Percentiles rank a stretch among this genome's conserved stretches.
Evolutionary conservation across 2,329 filamentous ascomycete species (phyloP).

Genomic region (Aspergillus sojae): DNA sequence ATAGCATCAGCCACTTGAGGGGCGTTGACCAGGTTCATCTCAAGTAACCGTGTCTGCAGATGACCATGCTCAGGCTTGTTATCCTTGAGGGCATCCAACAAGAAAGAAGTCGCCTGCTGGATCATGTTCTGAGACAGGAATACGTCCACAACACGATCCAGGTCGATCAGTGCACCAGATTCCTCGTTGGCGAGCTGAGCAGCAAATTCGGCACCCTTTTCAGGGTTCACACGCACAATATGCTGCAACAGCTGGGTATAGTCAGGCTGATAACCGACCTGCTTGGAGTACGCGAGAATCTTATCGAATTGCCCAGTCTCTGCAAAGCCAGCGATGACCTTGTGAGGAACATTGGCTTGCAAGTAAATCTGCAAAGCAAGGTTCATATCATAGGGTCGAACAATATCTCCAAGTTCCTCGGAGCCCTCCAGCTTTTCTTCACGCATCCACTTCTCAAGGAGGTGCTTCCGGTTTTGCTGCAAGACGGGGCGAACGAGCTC

Average conservation of each 20-base stretch:
- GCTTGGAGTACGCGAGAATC: constrained; percentile 86
- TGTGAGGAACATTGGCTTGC: constrained; percentile 85
- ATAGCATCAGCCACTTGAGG: constrained; percentile 98
- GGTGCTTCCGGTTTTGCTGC: constrained; percentile 88
- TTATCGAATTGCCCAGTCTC: constrained; percentile 97
- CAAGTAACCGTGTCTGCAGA: constrained; percentile 88
- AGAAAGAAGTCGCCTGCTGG: constrained; percentile 96
- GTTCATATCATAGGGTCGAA: constrained; percentile 84
- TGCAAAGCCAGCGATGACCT: constrained; percentile 92
- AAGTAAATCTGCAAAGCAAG: constrained; percentile 88
- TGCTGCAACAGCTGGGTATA: constrained; percentile 91
- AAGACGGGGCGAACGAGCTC: constrained; percentile 92
- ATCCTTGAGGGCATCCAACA: constrained; percentile 91
- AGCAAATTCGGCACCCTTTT: constrained; percentile 94
- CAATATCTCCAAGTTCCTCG: constrained; percentile 92
- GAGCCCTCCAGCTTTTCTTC: constrained; percentile 96
- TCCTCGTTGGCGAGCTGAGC: constrained; percentile 89
- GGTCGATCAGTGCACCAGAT: constrained; percentile 81
- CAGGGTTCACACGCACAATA: constrained; percentile 85
- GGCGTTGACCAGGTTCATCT: constrained; percentile 97
- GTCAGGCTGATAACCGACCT: constrained; percentile 89
- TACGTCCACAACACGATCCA: constrained; percentile 93
- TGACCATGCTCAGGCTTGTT: constrained; percentile 93
- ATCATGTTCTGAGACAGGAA: constrained; percentile 98
- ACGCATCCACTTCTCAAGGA: constrained; percentile 96